Evolutionary conservation across 2,329 filamentous ascomycete species (phyloP).

Genomic region (Escovopsis weberi): DNA sequence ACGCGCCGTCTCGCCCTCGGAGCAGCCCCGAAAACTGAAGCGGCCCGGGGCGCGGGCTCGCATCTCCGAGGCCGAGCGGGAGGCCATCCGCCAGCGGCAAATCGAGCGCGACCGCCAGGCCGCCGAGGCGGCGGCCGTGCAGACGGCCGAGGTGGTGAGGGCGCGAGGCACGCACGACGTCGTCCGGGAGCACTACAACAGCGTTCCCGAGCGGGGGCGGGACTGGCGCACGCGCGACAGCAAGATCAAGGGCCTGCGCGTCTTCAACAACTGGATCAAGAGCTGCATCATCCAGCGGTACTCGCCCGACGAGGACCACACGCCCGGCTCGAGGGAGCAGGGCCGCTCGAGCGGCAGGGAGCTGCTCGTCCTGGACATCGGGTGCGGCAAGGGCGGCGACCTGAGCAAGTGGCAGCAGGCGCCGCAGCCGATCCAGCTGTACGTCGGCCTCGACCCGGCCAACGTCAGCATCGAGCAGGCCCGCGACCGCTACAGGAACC

Average conservation of each 20-base stretch:
- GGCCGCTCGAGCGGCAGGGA: slow-evolving; percentile 39
- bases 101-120: slow-evolving; percentile 38
- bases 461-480: slow-evolving; percentile 88
- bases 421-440: slow-evolving; percentile 79
- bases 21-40: slow-evolving; percentile 50
- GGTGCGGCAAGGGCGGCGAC: slow-evolving; percentile 94
- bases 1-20: slow-evolving; percentile 39
- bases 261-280: slow-evolving; percentile 99
- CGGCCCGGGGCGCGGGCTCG: slow-evolving; percentile 52
- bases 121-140: slow-evolving; percentile 20
- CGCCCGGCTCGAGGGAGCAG: slow-evolving; percentile 42
- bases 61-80: slow-evolving; percentile 51
- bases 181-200: slow-evolving; percentile 89
- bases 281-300: slow-evolving; percentile 96
- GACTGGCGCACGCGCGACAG: slow-evolving; percentile 93
- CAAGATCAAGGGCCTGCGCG: slow-evolving; percentile 84
- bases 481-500: slow-evolving; percentile 62
- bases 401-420: slow-evolving; percentile 92
- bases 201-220: slow-evolving; percentile 79
- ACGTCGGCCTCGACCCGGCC: slow-evolving; percentile 87
- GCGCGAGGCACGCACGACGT: slow-evolving; percentile 57
- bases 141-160: slow-evolving; percentile 23
- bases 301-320: slow-evolving; percentile 62
- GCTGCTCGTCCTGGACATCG: slow-evolving; percentile 79
- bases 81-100: slow-evolving; percentile 50